Conservation (phyloP, 495 filamentous ascomycete genomes). For the Neurospora sublineolata region DNA sequence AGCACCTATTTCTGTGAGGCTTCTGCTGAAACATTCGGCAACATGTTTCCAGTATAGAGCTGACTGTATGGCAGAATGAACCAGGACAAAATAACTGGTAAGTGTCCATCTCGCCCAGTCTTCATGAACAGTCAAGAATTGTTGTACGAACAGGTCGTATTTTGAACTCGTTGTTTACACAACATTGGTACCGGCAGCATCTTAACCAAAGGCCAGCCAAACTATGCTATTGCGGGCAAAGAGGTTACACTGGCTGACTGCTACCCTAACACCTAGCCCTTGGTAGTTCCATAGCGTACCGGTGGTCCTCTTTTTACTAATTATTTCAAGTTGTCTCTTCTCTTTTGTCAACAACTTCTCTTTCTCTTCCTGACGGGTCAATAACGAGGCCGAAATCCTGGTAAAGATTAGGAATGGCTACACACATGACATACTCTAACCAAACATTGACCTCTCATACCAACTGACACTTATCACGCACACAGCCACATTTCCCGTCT, state of each 20-base stretch:
- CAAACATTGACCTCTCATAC: neutral
- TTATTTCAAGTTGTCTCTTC: neutral
- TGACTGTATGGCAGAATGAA: neutral
- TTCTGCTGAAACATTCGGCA: neutral
- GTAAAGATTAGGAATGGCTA: too few species aligned
- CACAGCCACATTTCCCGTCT: neutral
- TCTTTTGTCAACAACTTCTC: neutral
- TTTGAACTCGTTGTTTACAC: neutral
- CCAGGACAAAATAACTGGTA: neutral
- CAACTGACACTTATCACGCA: neutral
- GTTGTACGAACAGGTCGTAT: neutral
- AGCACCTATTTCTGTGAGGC: neutral
- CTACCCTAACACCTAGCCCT: neutral
- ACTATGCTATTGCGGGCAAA: neutral
- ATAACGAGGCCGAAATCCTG: neutral
- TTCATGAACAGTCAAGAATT: neutral
- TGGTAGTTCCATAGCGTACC: neutral
- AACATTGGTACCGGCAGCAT: neutral
- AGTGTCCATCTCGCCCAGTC: neutral
- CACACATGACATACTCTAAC: too few species aligned
- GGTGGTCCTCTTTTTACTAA: neutral
- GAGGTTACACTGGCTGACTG: neutral
- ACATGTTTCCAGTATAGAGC: neutral
- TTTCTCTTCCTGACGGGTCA: neutral
- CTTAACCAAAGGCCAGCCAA: neutral